Base-by-base conservation (phyloP, 108 stramenopile genomes). In the Discostella pseudostelligera region DNA sequence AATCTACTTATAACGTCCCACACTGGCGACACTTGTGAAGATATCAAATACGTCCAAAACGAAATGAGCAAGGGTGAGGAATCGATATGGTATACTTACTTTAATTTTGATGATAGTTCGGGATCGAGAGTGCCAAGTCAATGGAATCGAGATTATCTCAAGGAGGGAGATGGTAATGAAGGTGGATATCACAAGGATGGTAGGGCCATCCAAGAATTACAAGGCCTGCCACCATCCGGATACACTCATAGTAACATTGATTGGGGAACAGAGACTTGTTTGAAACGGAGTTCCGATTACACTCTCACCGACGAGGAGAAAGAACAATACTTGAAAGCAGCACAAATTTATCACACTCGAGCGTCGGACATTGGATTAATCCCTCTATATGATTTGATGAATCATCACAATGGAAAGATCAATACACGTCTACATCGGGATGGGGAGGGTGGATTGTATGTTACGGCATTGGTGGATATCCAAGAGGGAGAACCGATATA, bases 361-460 rank as follows among this genome's bases (percentile, higher is more conserved):
- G 51, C 69, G 14, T 42, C 70, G 5, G 77, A 78, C 42, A 40
- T 65, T 20, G 77, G 77, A 20, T 26, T 71, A 24, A 50, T 71
- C 36, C 77, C 77, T 0, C 39, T 78, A 40, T 78, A 78, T 62
- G 55, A 78, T 67, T 51, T 78, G 21, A 78, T 78, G 70, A 78
- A 78, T 63, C 77, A 78, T 44, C 69, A 78, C 54, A 78, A 70
- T 39, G 77, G 77, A 29, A 45, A 61, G 14, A 78, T 78, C 39
- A 78, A 78, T 45, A 78, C 77, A 10, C 17, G 22, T 0, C 65
- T 71, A 10, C 19, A 26, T 36, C 40, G 45, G 3, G 70, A 71
- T 43, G 63, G 59, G 6, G 47, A 56, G 3, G 68, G 47, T 24
- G 77, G 77, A 62, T 35, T 78, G n/a, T 59, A 39, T 19, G 65